Conservation (phyloP, 2,329 filamentous ascomycete species). For the Phoma sp. region DNA sequence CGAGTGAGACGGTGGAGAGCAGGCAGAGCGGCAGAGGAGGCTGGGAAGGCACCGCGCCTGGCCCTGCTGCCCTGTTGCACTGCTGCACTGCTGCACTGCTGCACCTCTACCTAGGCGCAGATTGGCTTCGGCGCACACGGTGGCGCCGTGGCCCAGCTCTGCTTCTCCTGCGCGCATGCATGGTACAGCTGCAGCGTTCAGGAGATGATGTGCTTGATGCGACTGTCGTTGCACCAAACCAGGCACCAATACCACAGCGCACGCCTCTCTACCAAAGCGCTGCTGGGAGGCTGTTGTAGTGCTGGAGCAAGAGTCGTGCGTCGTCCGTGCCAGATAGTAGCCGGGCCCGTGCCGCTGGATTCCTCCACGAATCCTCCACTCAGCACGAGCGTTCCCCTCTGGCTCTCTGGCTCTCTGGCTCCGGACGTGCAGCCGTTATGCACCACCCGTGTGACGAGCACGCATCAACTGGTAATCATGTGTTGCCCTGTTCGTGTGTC, state of each 20-base stretch:
- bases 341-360: background rate
- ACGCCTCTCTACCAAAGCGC: background rate
- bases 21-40: constrained; percentile 15
- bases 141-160: background rate
- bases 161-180: background rate
- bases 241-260: too few relatives aligned
- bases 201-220: background rate
- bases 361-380: background rate
- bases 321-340: too few relatives aligned
- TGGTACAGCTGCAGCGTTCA: background rate
- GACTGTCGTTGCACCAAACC: background rate
- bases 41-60: constrained; percentile 28
- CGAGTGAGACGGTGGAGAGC: background rate
- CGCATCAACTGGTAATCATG: constrained; percentile 29
- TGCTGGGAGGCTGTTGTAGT: background rate
- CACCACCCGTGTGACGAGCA: constrained; percentile 19
- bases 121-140: constrained; percentile 8
- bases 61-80: constrained; percentile 20
- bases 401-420: background rate
- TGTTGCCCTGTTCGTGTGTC: constrained; percentile 7
- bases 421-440: constrained; percentile 15
- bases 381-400: background rate
- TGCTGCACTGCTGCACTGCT: constrained; percentile 16
- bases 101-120: constrained; percentile 17
- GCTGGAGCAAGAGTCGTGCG: too few relatives aligned